Base-by-base conservation (phyloP, 345 rosid genomes). In the Populus euphratica region DNA sequence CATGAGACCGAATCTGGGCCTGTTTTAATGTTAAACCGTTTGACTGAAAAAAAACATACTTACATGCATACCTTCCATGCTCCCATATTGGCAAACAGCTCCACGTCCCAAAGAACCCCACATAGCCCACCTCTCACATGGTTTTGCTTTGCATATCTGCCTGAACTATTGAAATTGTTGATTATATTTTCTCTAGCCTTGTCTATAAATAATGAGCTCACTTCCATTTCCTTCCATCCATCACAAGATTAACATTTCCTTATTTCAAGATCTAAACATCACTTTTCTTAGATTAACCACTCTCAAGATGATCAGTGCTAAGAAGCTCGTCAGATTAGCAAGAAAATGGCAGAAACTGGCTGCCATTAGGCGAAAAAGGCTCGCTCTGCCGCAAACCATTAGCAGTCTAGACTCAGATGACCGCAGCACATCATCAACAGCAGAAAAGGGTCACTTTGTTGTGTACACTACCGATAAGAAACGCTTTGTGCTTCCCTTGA, bases 381-480 rank as follows among this genome's bases (percentile, higher is more conserved):
- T 63, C 25, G 17, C 56, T 16, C n/a, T 39, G 54, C 77, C 70
- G 3, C 70, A 16, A 23, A 35, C 21, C 6, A 8, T 12, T 4
- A 47, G 20, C 1, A 63, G 52, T 61, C 11, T 10, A 17, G 69
- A 35, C 2, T 36, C 17, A 5, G 20, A 69, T 9, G 21, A 18
- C 27, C 47, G 73, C 20, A 17, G 61, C 16, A 14, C 59, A 27
- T 27, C 61, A 21, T 7, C 73, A 70, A 8, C 59, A 50, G 25
- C 43, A 4, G 41, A 72, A 17, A 69, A 78, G 50, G 81, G 81
- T 1, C 73, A 68, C 43, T 79, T 79, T 68, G 77, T 79, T 67
- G 77, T 73, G 16, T 79, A 73, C 25, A 68, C 63, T 0, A 41
- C 35, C 3, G 81, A 79, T 21, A 8, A 31, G 12, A 73, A n/a